Conservation (phyloP, 1,284 basidiomycete genomes). For the Fomitopsis palustris region DNA sequence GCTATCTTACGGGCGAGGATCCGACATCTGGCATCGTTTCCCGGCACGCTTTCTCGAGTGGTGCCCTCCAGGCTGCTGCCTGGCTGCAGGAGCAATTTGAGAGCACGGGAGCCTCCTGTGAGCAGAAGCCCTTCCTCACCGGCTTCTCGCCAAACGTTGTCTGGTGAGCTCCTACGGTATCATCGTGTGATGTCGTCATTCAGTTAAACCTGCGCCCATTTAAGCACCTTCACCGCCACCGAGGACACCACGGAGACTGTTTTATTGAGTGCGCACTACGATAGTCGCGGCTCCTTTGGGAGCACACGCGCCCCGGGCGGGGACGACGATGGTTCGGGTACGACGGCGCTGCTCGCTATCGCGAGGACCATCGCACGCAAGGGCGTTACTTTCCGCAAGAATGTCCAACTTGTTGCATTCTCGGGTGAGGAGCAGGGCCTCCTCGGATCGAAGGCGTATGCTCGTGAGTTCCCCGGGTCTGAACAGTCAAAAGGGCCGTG, state of each 20-base stretch:
- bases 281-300: slow-evolving; percentile 84
- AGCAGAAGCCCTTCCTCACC: slow-evolving; percentile 56
- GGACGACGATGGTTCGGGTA: slow-evolving; percentile 84
- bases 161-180: slow-evolving; percentile 45
- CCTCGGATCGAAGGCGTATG: slow-evolving; percentile 62
- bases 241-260: slow-evolving; percentile 55
- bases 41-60: slow-evolving; percentile 75
- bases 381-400: slow-evolving; percentile 59
- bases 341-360: slow-evolving; percentile 71
- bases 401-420: slow-evolving; percentile 68
- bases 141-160: slow-evolving; percentile 85
- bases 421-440: slow-evolving; percentile 74
- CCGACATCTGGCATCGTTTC: slow-evolving; percentile 59
- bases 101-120: slow-evolving; percentile 68
- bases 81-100: slow-evolving; percentile 78
- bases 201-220: neutral
- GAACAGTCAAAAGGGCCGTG: neutral
- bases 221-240: slow-evolving; percentile 53
- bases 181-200: neutral
- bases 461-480: slow-evolving; percentile 40
- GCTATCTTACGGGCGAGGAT: slow-evolving; percentile 82
- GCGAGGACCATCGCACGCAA: slow-evolving; percentile 64
- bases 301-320: slow-evolving; percentile 67
- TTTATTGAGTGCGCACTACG: slow-evolving; percentile 80
- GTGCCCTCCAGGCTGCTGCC: slow-evolving; percentile 63